Base-by-base conservation (phyloP, 2,329 filamentous ascomycete genomes). In the Verticillium albo-atrum region DNA sequence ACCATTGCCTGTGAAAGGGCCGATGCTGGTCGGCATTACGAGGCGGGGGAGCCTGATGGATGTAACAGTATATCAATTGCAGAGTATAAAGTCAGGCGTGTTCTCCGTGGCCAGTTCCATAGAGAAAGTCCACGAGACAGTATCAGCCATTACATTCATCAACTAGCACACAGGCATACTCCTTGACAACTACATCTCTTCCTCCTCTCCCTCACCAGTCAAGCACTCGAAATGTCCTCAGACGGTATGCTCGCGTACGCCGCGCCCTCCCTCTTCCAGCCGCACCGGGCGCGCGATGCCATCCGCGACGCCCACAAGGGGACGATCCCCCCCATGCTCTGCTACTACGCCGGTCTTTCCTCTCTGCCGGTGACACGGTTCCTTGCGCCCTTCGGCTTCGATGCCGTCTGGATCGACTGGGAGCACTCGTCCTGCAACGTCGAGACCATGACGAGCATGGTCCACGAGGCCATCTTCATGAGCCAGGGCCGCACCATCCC, bases 401-500 rank as follows among this genome's bases (percentile, higher is more conserved):
- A 81, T 61, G 61, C 70, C 9, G 71, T 77, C 1, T 79, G 75
- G 72, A 74, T 81, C 60, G 78, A 81, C 70, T 79, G 77, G 78
- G 79, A 81, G 65, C 78, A 81, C 66, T 71, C 70, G 7, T 67
- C 76, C 3, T 79, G 75, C 64, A 73, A 74, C 57, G 72, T 79
- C 27, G 78, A 81, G 68, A 80, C 77, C n/a, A 81, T 81, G 78
- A 80, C 77, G 1, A 73, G 47, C 51, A 78, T 80, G 68, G 77
- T 80, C 2, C 77, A 80, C 59, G 76, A 79, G 57, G 66, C 76
- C 60, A 74, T 77, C 61, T 79, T 79, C 64, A 74, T 79, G 70
- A 78, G 75, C 65, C 71, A 75, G 20, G 79, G 79, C 3, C 72
- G 68, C 47, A 78, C 74, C 6, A 77, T 79, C 53, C 76, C 79